A percentile compares a stretch with the other conserved stretches of the same genome.
phyloP scores from a whole-genome alignment of 257 asterid species.

The Thymus mandschuricus region DNA sequence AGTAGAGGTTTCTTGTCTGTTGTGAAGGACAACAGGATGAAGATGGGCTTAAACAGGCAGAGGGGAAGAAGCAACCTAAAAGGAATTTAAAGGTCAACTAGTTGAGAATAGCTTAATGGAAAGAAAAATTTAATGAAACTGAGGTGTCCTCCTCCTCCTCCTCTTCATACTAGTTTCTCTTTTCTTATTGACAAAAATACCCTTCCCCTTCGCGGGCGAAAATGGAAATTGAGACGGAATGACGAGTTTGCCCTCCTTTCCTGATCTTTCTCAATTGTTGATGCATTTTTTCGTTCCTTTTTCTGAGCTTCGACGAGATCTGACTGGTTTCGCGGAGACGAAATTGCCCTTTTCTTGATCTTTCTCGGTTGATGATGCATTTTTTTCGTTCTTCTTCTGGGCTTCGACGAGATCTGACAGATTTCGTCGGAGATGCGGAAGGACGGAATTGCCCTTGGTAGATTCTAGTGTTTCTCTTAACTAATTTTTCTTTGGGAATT shows the following conservation, averaged over 20 bases:
- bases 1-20: constrained; percentile 54
- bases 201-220: background rate
- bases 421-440: background rate
- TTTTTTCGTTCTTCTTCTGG: no score
- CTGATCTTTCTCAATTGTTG: no score
- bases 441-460: constrained; percentile 24
- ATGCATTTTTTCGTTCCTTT: no score
- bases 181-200: constrained; percentile 7
- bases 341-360: no score
- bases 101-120: constrained; percentile 30
- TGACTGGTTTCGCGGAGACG: no score
- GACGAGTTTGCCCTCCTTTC: no score
- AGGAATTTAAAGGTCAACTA: constrained; percentile 52
- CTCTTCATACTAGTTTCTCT: no score
- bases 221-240: no score
- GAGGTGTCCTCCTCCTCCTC: constrained; percentile 32
- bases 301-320: no score
- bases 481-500: background rate
- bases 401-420: no score
- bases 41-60: constrained; percentile 53
- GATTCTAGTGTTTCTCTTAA: background rate
- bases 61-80: constrained; percentile 34
- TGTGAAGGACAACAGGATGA: constrained; percentile 49
- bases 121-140: constrained; percentile 20
- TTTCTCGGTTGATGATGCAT: no score